A percentile compares a stretch with the other conserved stretches of the same genome.
Conservation (phyloP, 495 filamentous ascomycete species). For the Lichenothelia convexa region DNA sequence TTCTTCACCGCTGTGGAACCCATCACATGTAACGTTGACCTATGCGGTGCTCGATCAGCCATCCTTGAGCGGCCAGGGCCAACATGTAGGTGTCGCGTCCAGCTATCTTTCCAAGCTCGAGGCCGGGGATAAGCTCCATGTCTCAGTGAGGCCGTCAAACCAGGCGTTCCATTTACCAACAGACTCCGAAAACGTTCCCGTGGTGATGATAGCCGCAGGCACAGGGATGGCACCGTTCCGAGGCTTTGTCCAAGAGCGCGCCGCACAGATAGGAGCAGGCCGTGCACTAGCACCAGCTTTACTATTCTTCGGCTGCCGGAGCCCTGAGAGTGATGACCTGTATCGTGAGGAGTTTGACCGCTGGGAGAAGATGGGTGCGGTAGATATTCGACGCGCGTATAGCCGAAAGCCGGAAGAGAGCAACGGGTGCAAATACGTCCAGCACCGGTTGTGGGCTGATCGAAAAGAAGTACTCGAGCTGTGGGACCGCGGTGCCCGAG, state of each 20-base stretch:
- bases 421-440: slow-evolving; percentile 15
- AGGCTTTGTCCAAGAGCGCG: slow-evolving; percentile 20
- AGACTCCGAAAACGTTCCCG: slow-evolving; percentile 38
- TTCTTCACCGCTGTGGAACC: slow-evolving; percentile 46
- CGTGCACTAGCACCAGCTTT: slow-evolving; percentile 15
- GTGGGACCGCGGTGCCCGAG: slow-evolving; percentile 13
- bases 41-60: slow-evolving; percentile 44
- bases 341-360: slow-evolving; percentile 11
- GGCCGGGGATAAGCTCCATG: slow-evolving; percentile 40
- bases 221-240: slow-evolving; percentile 19
- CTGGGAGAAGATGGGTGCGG: slow-evolving; percentile 14
- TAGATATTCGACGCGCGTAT: slow-evolving; percentile 13
- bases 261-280: slow-evolving; percentile 4
- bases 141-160: slow-evolving; percentile 37
- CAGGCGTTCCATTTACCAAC: slow-evolving; percentile 47
- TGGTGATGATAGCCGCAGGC: slow-evolving; percentile 24
- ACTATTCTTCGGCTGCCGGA: slow-evolving; percentile 18
- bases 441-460: slow-evolving; percentile 15
- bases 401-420: slow-evolving; percentile 8
- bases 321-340: slow-evolving; percentile 8
- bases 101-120: slow-evolving; percentile 24
- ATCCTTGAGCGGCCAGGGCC: slow-evolving; percentile 29
- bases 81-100: slow-evolving; percentile 14
- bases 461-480: slow-evolving; percentile 9
- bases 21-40: slow-evolving; percentile 42